Conservation (phyloP, 192 early-diverging fungal genomes). For the Funneliformis mosseae region DNA sequence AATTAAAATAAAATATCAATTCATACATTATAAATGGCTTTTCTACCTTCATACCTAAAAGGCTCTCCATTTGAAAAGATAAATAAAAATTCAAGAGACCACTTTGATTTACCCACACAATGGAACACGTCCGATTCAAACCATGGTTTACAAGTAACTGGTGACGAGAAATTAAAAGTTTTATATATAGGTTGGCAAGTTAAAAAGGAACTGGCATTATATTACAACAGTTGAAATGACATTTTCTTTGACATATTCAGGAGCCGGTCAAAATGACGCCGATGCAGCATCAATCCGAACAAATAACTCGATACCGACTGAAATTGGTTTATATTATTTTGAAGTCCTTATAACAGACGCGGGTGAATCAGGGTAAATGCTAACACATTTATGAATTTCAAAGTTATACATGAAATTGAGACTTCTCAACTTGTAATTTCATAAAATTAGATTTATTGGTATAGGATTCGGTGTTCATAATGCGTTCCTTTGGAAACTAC, state of each 20-base stretch:
- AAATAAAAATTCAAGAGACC: not conserved
- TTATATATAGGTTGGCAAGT: not conserved
- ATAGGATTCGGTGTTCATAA: constrained; percentile 65
- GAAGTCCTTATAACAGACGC: constrained; percentile 77
- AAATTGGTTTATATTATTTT: constrained; percentile 84
- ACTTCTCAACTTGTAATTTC: not conserved
- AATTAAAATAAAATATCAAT: too few relatives aligned
- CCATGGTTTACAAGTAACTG: not conserved
- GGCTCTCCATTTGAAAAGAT: not conserved
- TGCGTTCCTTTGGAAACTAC: constrained; percentile 59
- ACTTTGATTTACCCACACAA: not conserved
- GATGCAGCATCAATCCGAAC: constrained; percentile 78
- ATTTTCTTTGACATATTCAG: constrained; percentile 14
- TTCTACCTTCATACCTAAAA: not conserved
- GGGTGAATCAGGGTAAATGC: constrained; percentile 63
- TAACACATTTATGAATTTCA: not conserved
- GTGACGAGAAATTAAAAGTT: not conserved
- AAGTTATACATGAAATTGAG: too few relatives aligned
- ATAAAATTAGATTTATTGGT: constrained; percentile 68
- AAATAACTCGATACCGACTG: constrained; percentile 71
- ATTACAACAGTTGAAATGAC: not conserved
- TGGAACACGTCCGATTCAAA: not conserved
- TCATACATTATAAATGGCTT: not conserved
- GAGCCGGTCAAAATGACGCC: constrained; percentile 60
- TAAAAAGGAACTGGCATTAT: not conserved